Conservation (phyloP, 345 rosid genomes). For the Sisymbrium altissimum region DNA sequence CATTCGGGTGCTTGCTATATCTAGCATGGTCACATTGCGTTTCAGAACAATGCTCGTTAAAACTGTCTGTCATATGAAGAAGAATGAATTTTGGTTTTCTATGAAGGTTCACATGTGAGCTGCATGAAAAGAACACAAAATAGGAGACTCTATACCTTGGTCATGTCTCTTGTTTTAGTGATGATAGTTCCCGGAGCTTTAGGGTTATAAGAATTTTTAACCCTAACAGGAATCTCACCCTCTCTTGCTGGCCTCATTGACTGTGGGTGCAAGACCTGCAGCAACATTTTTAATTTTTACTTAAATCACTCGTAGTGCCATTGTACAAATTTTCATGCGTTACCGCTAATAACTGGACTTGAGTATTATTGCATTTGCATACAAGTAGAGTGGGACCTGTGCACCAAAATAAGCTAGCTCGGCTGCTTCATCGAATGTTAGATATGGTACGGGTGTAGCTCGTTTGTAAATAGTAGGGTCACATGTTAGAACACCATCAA, state of each 20-base stretch:
- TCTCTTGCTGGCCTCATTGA: slow-evolving; percentile 99
- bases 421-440: slow-evolving; percentile 98
- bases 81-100: slow-evolving; percentile 9
- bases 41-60: slow-evolving; percentile 96
- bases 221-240: slow-evolving; percentile 97
- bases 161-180: slow-evolving; percentile 83
- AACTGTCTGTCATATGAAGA: slow-evolving; percentile 61
- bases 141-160: slow-evolving; percentile 53
- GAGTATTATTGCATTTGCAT: slow-evolving; percentile 8
- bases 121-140: background rate
- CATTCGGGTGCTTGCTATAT: slow-evolving; percentile 97
- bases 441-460: slow-evolving; percentile 80
- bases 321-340: background rate
- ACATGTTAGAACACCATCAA: slow-evolving; percentile 97
- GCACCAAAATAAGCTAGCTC: slow-evolving; percentile 99
- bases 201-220: slow-evolving; percentile 94
- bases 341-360: background rate
- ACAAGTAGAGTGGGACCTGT: slow-evolving; percentile 51
- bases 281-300: background rate
- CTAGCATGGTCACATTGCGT: slow-evolving; percentile 97
- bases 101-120: background rate
- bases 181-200: slow-evolving; percentile 97
- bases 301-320: background rate
- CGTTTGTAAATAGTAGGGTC: slow-evolving; percentile 79
- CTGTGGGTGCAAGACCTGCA: slow-evolving; percentile 94